Base-by-base conservation (phyloP, 176 grass and related monocot genomes). In the Carex scoparia region DNA sequence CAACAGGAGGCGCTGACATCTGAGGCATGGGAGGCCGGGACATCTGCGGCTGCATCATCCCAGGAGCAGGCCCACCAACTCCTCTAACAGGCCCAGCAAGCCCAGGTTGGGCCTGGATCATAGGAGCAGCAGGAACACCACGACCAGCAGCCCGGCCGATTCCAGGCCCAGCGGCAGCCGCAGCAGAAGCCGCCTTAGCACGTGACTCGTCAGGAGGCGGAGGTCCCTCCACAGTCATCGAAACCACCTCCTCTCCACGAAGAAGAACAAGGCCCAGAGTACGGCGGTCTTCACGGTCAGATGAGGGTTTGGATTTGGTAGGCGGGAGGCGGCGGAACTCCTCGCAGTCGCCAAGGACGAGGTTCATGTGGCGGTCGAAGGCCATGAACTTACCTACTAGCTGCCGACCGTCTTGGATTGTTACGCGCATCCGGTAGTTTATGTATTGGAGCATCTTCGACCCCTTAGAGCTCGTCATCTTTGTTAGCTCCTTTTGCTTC, bases 301-400 rank as follows among this genome's bases (percentile, higher is more conserved):
- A 89, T 1, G 86, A 62, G 55, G 91, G 91, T 86, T 97, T 94
- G 79, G 51, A 92, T 79, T 94, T 98, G 65, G 88, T 86, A 2
- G 96, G 96, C 8, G 96, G 96, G 0, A 99, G 91, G 85, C 86
- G 92, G 85, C 96, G 96, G 85, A 99, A 95, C 93, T 99, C 93
- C 96, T 99, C 96, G 85, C 96, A 99, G 80, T 99, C 96, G 67
- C 96, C 90, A 85, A 99, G 89, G 81, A 95, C 96, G 59, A 99
- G 89, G 93, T 99, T 99, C 91, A 99, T 95, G 90, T 99, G 96
- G 66, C 96, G 93, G 81, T 99, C 96, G 96, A 99, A 99, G 60
- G 96, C 96, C 93, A 99, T 95, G 91, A 95, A 99, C 90, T 99
- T 99, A 40, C 93, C 93, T 23, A 99, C 96, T 18, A 99, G 91